phyloP scores from a whole-genome alignment of 2,329 filamentous ascomycete species.

The Annulohypoxylon truncatum region DNA sequence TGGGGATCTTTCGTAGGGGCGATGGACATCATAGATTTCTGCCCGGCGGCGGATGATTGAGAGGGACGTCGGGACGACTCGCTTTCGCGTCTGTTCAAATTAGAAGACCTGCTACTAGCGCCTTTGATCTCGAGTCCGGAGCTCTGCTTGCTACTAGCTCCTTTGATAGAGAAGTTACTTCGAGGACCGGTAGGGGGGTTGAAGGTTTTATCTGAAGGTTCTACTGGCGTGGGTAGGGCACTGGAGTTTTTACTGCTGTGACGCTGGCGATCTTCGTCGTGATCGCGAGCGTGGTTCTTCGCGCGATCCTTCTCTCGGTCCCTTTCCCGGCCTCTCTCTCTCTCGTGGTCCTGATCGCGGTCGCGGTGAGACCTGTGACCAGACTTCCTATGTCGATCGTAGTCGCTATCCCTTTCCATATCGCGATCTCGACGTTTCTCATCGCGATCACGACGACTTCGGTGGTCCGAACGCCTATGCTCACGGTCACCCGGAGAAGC shows the following conservation, averaged over 20 bases:
- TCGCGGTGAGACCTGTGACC: slow-evolving; percentile 56
- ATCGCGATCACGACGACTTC: slow-evolving; percentile 57
- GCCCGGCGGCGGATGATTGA: slow-evolving; percentile 48
- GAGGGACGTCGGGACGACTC: slow-evolving; percentile 53
- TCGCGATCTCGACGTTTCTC: slow-evolving; percentile 48
- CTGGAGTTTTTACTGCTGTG: slow-evolving; percentile 52
- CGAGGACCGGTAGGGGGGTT: slow-evolving; percentile 58
- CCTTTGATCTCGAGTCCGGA: slow-evolving; percentile 55
- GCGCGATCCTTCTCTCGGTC: slow-evolving; percentile 52
- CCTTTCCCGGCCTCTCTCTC: slow-evolving; percentile 52
- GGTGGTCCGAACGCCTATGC: slow-evolving; percentile 60
- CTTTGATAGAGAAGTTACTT: slow-evolving; percentile 48
- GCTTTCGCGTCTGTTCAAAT: slow-evolving; percentile 45
- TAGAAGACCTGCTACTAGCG: slow-evolving; percentile 45
- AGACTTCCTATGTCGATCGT: slow-evolving; percentile 53
- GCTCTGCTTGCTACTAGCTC: slow-evolving; percentile 39
- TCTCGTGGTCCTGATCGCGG: slow-evolving; percentile 55
- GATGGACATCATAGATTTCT: slow-evolving; percentile 39
- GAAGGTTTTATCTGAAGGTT: slow-evolving; percentile 54
- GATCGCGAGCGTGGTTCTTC: slow-evolving; percentile 53
- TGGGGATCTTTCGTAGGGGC: slow-evolving; percentile 65
- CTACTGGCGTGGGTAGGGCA: slow-evolving; percentile 49
- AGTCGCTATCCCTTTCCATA: slow-evolving; percentile 52
- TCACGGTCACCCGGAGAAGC: slow-evolving; percentile 68
- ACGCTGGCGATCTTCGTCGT: slow-evolving; percentile 51